These are phyloP conservation scores for Neurospora crassa DNA, from an alignment of 2,329 filamentous ascomycete species.

Conservation along the genomic window DNA sequence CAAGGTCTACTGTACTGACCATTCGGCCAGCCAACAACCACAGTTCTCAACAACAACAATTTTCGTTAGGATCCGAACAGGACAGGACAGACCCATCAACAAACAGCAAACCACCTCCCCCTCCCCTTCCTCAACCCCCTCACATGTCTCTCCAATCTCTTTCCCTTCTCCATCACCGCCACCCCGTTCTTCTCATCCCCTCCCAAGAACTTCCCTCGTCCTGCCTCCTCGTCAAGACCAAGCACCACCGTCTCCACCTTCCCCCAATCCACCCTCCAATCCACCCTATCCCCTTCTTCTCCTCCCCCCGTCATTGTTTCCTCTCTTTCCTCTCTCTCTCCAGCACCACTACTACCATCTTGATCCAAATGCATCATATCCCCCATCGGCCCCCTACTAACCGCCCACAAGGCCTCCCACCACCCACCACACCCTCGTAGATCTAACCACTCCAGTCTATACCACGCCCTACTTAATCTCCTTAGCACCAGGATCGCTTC, in stretches of 20 bases:
- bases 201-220: not conserved
- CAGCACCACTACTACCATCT: conserved; percentile 27
- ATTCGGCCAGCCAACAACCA: too few relatives aligned
- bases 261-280: conserved; percentile 46
- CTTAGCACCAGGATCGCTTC: conserved; percentile 48
- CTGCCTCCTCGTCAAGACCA: conserved; percentile 10
- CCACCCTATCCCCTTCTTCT: conserved; percentile 38
- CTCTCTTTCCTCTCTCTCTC: conserved; percentile 44
- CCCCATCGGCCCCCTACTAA: conserved; percentile 29
- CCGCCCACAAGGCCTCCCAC: conserved; percentile 38
- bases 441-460: conserved; percentile 51
- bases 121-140: conserved; percentile 34
- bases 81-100: not conserved
- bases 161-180: conserved; percentile 27
- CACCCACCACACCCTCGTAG: conserved; percentile 50
- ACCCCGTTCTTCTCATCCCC: conserved; percentile 16
- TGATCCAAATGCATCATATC: conserved; percentile 31
- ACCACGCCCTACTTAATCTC: conserved; percentile 43
- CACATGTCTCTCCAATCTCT: conserved; percentile 38
- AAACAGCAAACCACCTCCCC: conserved; percentile 38
- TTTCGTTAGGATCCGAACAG: too few relatives aligned
- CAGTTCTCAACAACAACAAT: too few relatives aligned
- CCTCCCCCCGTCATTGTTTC: conserved; percentile 28
- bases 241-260: conserved; percentile 37
- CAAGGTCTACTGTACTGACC: too few relatives aligned